Evolutionary conservation across 2,329 filamentous ascomycete genomes (phyloP), one percentile per base, ranked within the genome.

Genomic region (Aspergillus jensenii): DNA sequence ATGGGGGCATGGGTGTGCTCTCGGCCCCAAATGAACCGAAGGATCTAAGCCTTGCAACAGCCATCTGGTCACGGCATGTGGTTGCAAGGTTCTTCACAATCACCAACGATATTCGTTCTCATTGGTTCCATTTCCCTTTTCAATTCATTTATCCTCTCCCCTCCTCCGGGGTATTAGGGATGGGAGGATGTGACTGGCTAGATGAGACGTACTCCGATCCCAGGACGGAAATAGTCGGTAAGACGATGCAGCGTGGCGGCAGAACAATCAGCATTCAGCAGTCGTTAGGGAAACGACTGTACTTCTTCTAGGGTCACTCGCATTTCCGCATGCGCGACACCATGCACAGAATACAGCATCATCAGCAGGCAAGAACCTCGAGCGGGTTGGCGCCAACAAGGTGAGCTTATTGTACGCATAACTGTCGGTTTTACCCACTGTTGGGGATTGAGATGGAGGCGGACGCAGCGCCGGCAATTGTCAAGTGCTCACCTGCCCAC

Each of bases 401-500:
- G 43, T 31, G 51, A 55, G 58, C 51, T 58, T 52, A 60, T 60
- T 43, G 37, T 45, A 23, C 25, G 15, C 31, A 52, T 39, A 52
- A 25, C 40, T 12, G 27, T 41, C 55, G 14, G 37, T 27, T 31
- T 52, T 49, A 43, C 51, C 51, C 51, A 54, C 49, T 39, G 44
- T 46, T 46, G 49, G 37, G 5, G 14, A 21, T 21, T 21, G 21
- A 21, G 21, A 21, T 21, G 17, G 55, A 52, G 49, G 59, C 50
- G 51, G 55, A n/a, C 12, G 11, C 54, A 49, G 49, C 55, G 47
- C 52, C 46, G 44, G 50, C 45, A n/a, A 59, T 45, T 52, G 58
- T 57, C 55, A 39, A 56, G 33, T 63, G 64, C 60, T 65, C 64
- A 66, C 62, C 64, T 64, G 63, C 59, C 56, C 61, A 62, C 60